Evolutionary conservation across 169 alveolate species (phyloP), one percentile per base, ranked within the genome.

Genomic region (Plasmodium malariae): DNA sequence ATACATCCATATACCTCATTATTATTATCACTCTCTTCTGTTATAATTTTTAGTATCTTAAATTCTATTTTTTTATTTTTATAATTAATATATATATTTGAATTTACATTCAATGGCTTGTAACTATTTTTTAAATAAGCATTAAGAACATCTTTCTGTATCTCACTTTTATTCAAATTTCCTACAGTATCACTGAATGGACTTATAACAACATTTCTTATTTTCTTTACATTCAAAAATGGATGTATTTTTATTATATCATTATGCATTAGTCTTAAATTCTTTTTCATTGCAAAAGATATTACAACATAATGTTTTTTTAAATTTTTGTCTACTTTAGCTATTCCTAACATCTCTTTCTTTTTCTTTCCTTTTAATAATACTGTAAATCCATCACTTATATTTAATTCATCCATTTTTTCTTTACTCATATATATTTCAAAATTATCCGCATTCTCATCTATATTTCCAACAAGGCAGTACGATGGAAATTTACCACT

Each of bases 61-160:
- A 94, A 94, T 85, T 94, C 96, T 14, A 94, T 28, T 21, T 73
- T 83, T 34, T 85, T 63, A 40, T 70, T 70, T 55, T 80, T 80
- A 51, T 80, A 69, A 6, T 55, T 32, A 21, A 80, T 67, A n/a
- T 80, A 80, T n/a, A 80, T 17, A 65, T 30, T 65, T 17, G 51
- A 36, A 54, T 49, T 36, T 5, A 65, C 78, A 65, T 48, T 32
- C n/a, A 80, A 67, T 26, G 90, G 90, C 17, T 80, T 80, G 26
- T 51, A 80, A 59, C 70, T 65, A 36, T 57, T 69, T 34, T 80
- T 80, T 26, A 80, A 69, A 40, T 80, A 80, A 0, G 90, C 69
- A 51, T 32, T 48, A 11, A 80, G 2, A 0, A 80, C 80, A n/a
- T 65, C 83, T 37, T 80, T 57, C 28, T 80, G 68, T 17, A 80